phyloP scores from a whole-genome alignment of 2,329 filamentous ascomycete genomes.

The Thielaviopsis cerberus region DNA sequence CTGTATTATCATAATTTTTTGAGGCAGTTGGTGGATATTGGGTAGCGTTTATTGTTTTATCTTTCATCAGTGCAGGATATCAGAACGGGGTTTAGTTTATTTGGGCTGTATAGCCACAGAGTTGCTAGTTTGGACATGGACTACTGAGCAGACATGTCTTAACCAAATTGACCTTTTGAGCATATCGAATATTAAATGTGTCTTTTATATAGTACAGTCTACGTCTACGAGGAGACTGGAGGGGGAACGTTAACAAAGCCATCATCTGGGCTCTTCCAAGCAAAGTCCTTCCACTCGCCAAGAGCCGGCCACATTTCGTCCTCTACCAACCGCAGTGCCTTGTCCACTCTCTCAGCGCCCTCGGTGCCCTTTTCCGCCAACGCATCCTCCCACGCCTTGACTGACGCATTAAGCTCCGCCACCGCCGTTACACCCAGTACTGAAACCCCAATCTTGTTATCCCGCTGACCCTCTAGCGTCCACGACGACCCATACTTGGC shows the following conservation, averaged over 20 bases:
- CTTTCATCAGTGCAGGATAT: background rate
- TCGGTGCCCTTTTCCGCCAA: conserved; percentile 24
- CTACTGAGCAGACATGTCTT: background rate
- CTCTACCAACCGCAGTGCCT: conserved; percentile 19
- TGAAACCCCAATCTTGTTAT: conserved; percentile 29
- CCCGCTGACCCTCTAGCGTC: conserved; percentile 15
- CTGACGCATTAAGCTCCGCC: conserved; percentile 44
- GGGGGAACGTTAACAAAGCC: conserved; percentile 23
- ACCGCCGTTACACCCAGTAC: conserved; percentile 49
- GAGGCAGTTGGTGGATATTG: background rate
- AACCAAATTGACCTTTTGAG: background rate
- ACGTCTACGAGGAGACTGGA: background rate
- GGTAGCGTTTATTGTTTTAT: background rate
- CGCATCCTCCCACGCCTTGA: conserved; percentile 37
- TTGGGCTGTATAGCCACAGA: background rate
- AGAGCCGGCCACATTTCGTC: conserved; percentile 36
- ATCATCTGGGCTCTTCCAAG: conserved; percentile 41
- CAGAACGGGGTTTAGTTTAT: background rate
- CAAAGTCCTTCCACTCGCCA: conserved; percentile 42
- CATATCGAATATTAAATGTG: background rate
- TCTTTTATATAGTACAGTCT: background rate
- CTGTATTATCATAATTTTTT: background rate
- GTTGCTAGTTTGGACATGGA: background rate
- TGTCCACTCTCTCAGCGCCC: conserved; percentile 15
- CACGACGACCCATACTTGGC: conserved; percentile 20